Base-by-base conservation (phyloP, 345 rosid species). In the Salix dunnii region DNA sequence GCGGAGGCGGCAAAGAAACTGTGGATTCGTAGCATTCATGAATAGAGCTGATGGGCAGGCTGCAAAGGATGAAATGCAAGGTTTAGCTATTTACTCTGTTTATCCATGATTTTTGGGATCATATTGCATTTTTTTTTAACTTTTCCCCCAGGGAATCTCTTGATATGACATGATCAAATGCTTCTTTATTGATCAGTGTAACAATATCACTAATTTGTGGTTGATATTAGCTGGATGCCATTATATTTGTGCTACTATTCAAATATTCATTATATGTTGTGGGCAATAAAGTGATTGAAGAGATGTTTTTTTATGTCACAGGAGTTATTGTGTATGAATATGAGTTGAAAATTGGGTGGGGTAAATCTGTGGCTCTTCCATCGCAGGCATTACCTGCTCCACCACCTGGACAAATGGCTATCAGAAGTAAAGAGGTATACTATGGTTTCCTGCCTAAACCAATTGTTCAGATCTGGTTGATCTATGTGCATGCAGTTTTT, bases 51-150 rank as follows among this genome's bases (percentile, higher is more conserved):
- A 96, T 84, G 99, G 97, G 74, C 99, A 96, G 84, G 99, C 98
- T 79, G 99, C 99, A 67, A 92, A 94, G 88, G 98, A 96, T 71
- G 99, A 96, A 88, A 94, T 96, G 99, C 99, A 96, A 90, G 99
- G 99, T 96, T 83, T 40, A 74, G 6, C 70, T 49, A 46, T 63
- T 35, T 27, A 38, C 66, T 13, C 27, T 49, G 0, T 67, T 48
- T 12, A 74, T 11, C 20, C 66, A 40, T 35, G 27, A 67, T 58
- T 61, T 6, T 71, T 13, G 25, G 58, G n/a, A 13, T 33, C 30
- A 25, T 48, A 61, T 64, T 30, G 33, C 21, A 21, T 13, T 2
- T 46, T 46, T 6, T 74, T 31, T 38, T 31, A 36, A 43, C 58
- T 8, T 55, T 76, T 53, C 6, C 28, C 14, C 48, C 30, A 27